Evolutionary conservation across 2,329 filamentous ascomycete species (phyloP), one percentile per base, ranked within the genome.

Genomic region (Aspergillus tubingensis): DNA sequence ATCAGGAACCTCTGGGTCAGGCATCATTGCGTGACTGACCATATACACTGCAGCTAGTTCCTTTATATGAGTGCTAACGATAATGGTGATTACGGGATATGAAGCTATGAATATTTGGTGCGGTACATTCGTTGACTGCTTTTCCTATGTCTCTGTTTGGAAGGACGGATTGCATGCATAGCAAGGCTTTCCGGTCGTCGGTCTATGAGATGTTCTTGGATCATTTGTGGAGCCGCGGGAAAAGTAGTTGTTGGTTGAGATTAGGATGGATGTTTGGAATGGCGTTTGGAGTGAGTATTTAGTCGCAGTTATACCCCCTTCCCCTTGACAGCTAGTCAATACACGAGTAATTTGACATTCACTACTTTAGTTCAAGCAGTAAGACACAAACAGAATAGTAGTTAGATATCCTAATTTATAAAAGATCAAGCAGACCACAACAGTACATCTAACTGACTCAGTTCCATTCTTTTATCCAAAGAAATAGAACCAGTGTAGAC

Each of bases 1-100:
- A 8, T 68, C 75, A 21, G 75, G 72, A 15, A 70, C 72, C 23
- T 67, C 72, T 44, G 75, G 70, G 23, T 74, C 75, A n/a, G 71
- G 75, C 5, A 73, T 77, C 57, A 69, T 75, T 60, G 74, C 72
- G 47, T 77, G 60, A 72, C 25, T 6, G n/a, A 19, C 17, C 41
- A 23, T 15, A 23, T 44, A 23, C 41, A 36, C 19, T 23, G 19
- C 41, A 44, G 23, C 17, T 44, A 23, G 7, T 44, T 17, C 2
- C 17, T 23, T 44, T 15, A 44, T 13, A 44, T 44, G 41, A 21
- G 41, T 44, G 41, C 41, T 44, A 21, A 23, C 41, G 11, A 44
- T 44, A 44, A 44, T 44, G 41, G 19, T 44, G 17, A 44, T 36
- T 36, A 44, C 13, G n/a, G 41, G 41, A 44, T 44, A 44, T 44